Evolutionary conservation across 192 early-diverging fungal genomes (phyloP), one percentile per base, ranked within the genome.

Genomic region (Dimargaris xerosporica): DNA sequence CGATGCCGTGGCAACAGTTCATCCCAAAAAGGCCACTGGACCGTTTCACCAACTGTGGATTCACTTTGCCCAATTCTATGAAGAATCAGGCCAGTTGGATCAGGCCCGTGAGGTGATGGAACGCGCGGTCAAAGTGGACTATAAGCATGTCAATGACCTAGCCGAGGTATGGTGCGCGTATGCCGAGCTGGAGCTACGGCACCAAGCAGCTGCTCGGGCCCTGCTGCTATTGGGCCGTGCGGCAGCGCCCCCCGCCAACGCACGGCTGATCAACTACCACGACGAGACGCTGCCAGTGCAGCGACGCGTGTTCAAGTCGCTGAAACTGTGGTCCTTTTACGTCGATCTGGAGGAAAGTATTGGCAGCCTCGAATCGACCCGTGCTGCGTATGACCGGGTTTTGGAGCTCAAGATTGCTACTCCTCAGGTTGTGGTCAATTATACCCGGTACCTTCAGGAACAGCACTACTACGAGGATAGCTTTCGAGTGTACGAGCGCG

Each of bases 391-490:
- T 69, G 92, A 99, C 64, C 80, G 82, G 17, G 89, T 99, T 54
- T 68, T 99, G 69, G 90, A 93, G 52, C 78, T 98, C 41, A 87
- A 89, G 54, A 91, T 99, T 55, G 94, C 94, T 17, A 95, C 88
- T 45, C 89, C 93, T 30, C 93, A 98, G 68, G 85, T 89, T n/a
- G 80, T 99, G 44, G 91, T 96, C 71, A 92, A 99, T 71, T 98
- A 89, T 71, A 91, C 91, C 15, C 75, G 70, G 39, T 94, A 90
- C 66, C 76, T 97, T 62, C 91, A 96, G 68, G 89, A 93, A 55
- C 76, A 88, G 63, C 79, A 82, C 47, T 93, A 83, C 75, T 94
- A 84, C 72, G 96, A 99, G 75, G 96, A 97, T 71, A 85, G 85
- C 34, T 99, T 90, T 79, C 83, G 86, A 69, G 90, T 89, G 5